phyloP scores from a whole-genome alignment of 2,329 filamentous ascomycete genomes.

The Westerdykella sp. region DNA sequence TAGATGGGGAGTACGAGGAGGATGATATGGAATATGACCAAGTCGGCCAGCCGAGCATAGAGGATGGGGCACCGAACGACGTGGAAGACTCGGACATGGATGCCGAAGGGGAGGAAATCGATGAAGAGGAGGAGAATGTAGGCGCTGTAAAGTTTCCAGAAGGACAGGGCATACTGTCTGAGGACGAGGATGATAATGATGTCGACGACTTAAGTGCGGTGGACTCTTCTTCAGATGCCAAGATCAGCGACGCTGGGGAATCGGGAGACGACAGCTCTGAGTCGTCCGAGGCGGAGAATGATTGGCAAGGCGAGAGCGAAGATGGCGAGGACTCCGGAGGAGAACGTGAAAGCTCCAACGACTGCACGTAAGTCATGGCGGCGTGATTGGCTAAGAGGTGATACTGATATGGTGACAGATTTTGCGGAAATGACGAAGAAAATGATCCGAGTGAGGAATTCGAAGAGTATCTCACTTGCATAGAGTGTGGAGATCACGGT shows the following conservation, averaged over 20 bases:
- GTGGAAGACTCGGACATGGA: conserved; percentile 40
- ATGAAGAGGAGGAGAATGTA: conserved; percentile 46
- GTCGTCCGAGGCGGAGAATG: conserved; percentile 51
- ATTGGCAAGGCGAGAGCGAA: conserved; percentile 49
- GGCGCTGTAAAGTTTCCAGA: conserved; percentile 39
- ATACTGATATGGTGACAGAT: conserved; percentile 46
- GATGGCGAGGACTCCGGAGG: conserved; percentile 54
- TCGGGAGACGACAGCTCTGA: conserved; percentile 39
- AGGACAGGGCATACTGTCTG: conserved; percentile 25
- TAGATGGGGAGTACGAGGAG: conserved; percentile 37
- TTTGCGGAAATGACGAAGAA: conserved; percentile 77
- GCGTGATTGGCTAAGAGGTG: conserved; percentile 11
- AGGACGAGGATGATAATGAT: conserved; percentile 38
- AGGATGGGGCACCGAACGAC: conserved; percentile 34
- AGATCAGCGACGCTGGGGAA: conserved; percentile 33
- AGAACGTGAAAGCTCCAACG: conserved; percentile 47
- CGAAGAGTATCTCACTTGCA: conserved; percentile 71
- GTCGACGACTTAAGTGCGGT: conserved; percentile 36
- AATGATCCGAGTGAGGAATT: conserved; percentile 76
- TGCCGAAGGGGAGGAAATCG: conserved; percentile 40
- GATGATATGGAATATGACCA: conserved; percentile 32
- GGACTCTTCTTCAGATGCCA: conserved; percentile 34
- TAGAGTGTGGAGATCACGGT: conserved; percentile 77
- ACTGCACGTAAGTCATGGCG: conserved; percentile 56
- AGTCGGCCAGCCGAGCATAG: conserved; percentile 12